phyloP scores from a whole-genome alignment of 148 eudicot species.

The Limonium bicolor region DNA sequence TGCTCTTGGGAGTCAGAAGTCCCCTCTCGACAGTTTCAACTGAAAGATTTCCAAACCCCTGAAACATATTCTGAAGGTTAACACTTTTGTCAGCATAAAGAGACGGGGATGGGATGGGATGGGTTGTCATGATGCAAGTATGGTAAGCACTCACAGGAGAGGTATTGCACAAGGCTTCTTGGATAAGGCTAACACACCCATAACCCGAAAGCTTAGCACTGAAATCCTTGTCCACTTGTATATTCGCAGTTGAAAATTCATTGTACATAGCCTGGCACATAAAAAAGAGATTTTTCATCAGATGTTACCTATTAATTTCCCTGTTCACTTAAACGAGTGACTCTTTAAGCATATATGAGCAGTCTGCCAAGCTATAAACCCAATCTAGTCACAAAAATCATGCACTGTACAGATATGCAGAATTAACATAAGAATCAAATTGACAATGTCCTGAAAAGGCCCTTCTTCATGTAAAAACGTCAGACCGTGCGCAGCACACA shows the following conservation, averaged over 20 bases:
- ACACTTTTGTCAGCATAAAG: background rate
- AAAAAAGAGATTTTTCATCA: background rate
- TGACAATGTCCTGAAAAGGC: constrained; percentile 45
- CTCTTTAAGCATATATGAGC: no score
- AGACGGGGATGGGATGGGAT: background rate
- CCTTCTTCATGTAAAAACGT: constrained; percentile 70
- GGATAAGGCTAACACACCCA: constrained; percentile 68
- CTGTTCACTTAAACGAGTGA: no score
- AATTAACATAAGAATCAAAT: no score
- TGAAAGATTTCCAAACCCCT: constrained; percentile 69
- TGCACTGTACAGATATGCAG: no score
- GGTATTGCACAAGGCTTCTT: constrained; percentile 32
- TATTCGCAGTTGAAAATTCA: constrained; percentile 80
- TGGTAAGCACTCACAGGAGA: constrained; percentile 61
- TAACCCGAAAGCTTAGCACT: constrained; percentile 94
- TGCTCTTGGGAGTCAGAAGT: constrained; percentile 80
- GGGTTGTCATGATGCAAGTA: no score
- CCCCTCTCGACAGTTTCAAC: constrained; percentile 73
- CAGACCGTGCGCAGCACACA: constrained; percentile 63
- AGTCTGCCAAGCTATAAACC: no score
- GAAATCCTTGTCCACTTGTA: constrained; percentile 91
- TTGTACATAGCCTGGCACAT: constrained; percentile 80
- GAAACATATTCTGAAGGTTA: constrained; percentile 1
- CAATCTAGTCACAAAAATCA: no score
- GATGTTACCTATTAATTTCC: no score